A percentile compares a stretch with the other conserved stretches of the same genome.
Evolutionary conservation across 495 filamentous ascomycete species (phyloP).

Genomic region (Penicilliopsis zonata): DNA sequence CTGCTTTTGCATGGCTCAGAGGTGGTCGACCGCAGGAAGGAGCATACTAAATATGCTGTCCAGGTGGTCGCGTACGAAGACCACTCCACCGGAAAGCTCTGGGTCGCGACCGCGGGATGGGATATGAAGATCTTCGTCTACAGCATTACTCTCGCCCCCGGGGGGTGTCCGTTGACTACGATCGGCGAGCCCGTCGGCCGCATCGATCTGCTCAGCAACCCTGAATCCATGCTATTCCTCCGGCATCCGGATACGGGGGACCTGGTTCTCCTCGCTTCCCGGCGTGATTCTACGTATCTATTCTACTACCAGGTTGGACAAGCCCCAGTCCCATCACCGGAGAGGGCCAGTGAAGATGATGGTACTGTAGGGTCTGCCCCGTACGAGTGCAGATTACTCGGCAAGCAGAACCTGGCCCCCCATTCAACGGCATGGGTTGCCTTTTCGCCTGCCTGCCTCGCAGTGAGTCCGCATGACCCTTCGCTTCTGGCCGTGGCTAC

Average conservation of each 20-base stretch:
- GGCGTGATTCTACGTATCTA: conserved; percentile 49
- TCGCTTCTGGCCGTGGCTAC: conserved; percentile 49
- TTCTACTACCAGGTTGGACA: conserved; percentile 42
- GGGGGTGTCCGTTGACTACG: conserved; percentile 1
- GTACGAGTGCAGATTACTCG: conserved; percentile 27
- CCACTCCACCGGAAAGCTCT: conserved; percentile 9
- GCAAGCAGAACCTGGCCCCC: conserved; percentile 51
- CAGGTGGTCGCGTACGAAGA: conserved; percentile 34
- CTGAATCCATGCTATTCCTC: conserved; percentile 48
- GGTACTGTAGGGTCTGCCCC: conserved; percentile 1
- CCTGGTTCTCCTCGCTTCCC: conserved; percentile 40
- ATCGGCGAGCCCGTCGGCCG: conserved; percentile 32
- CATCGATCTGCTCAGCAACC: conserved; percentile 43
- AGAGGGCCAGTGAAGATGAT: neutral
- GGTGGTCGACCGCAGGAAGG: conserved; percentile 34
- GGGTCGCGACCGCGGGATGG: conserved; percentile 56
- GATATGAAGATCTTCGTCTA: conserved; percentile 49
- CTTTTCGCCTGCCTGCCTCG: conserved; percentile 49
- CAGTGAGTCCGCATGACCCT: conserved; percentile 42
- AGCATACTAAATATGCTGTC: conserved; percentile 54
- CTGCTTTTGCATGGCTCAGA: conserved; percentile 26
- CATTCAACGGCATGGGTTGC: conserved; percentile 52
- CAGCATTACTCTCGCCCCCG: conserved; percentile 8
- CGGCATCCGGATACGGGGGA: conserved; percentile 29
- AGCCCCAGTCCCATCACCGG: too few species aligned